phyloP scores from a whole-genome alignment of 345 rosid genomes.

The Linum lewisii region DNA sequence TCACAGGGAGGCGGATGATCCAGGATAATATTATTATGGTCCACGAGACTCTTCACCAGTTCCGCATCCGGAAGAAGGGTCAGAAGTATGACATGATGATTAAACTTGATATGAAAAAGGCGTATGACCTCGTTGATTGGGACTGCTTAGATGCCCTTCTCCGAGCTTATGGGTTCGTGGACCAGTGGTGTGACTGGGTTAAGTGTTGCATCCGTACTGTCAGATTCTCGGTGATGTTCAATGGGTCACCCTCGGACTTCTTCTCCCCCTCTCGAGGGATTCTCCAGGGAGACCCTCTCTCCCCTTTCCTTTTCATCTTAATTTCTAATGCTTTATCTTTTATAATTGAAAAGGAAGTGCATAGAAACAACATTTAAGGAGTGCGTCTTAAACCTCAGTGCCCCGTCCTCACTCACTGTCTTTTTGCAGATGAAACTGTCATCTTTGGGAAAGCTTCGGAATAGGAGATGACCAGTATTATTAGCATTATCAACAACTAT shows the following conservation, averaged over 20 bases:
- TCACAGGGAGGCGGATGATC: no score
- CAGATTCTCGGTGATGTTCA: neutral
- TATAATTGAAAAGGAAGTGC: neutral
- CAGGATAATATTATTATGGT: no score
- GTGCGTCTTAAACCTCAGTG: neutral
- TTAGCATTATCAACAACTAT: neutral
- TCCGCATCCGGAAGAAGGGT: no score
- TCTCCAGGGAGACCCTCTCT: neutral
- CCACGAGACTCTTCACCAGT: no score
- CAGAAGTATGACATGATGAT: neutral
- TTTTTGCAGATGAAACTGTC: neutral
- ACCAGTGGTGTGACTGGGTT: neutral
- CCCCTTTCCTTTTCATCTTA: neutral
- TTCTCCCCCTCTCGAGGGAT: neutral
- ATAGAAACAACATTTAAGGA: neutral
- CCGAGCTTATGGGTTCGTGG: neutral
- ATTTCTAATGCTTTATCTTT: neutral
- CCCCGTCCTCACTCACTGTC: neutral
- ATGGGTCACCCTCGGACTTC: no score
- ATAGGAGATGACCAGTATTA: neutral
- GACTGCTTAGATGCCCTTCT: neutral
- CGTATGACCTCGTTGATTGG: neutral
- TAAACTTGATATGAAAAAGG: no score
- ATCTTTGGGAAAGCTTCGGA: neutral
- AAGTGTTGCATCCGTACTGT: neutral